Evolutionary conservation across 2,329 filamentous ascomycete species (phyloP).

Genomic region (Volutella citrinella): DNA sequence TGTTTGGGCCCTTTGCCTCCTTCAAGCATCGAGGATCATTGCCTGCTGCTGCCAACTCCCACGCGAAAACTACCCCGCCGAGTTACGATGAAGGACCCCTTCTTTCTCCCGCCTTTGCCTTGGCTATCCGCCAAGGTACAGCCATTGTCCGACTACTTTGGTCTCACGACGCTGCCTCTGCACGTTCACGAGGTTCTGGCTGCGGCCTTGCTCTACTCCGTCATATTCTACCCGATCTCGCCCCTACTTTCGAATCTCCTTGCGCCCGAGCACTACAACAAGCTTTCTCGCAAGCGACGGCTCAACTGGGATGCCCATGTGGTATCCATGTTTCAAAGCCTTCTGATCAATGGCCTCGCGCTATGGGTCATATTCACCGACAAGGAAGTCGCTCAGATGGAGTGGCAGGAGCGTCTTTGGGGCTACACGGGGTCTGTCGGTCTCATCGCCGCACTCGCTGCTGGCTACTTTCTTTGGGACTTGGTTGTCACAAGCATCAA

Average conservation of each 20-base stretch:
- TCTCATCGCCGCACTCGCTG: conserved; percentile 72
- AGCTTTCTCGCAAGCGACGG: conserved; percentile 59
- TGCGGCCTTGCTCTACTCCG: conserved; percentile 65
- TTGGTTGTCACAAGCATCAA: conserved; percentile 66
- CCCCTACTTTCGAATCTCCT: conserved; percentile 62
- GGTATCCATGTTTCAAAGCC: conserved; percentile 76
- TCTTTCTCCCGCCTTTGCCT: conserved; percentile 61
- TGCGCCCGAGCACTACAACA: conserved; percentile 62
- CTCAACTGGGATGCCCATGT: conserved; percentile 86
- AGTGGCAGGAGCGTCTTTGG: conserved; percentile 67
- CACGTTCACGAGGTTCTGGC: conserved; percentile 76
- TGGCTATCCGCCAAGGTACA: conserved; percentile 54
- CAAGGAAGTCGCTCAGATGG: conserved; percentile 64
- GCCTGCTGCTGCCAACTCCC: too few relatives aligned
- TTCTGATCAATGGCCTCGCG: conserved; percentile 68
- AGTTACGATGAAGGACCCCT: conserved; percentile 67
- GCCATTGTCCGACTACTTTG: conserved; percentile 61
- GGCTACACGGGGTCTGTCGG: conserved; percentile 72
- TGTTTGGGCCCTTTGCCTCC: too few relatives aligned
- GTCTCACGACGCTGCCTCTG: conserved; percentile 64
- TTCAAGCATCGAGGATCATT: too few relatives aligned
- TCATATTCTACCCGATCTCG: conserved; percentile 64
- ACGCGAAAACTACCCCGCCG: conserved; percentile 1
- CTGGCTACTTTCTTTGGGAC: conserved; percentile 85
- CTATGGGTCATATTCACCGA: conserved; percentile 70